Evolutionary conservation across 1,284 basidiomycete genomes (phyloP).

Genomic region (Microbotryomycetes sp.): DNA sequence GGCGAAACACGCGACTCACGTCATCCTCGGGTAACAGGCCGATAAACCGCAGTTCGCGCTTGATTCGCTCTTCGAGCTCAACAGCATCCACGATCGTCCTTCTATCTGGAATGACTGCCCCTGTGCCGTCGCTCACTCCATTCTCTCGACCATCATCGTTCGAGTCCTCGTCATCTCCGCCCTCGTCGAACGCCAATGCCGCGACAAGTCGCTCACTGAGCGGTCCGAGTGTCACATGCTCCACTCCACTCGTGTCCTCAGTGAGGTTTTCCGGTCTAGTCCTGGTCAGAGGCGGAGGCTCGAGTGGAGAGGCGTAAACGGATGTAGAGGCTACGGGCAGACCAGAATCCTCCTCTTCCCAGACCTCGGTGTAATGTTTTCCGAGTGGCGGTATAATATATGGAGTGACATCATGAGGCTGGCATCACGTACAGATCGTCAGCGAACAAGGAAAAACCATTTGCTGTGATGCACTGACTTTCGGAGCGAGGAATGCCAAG

Average conservation of each 20-base stretch:
- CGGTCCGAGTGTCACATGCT: conserved; percentile 61
- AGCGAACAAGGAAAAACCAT: too few species aligned
- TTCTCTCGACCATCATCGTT: not conserved
- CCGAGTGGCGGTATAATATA: conserved; percentile 81
- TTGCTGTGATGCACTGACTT: too few species aligned
- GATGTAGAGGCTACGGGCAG: conserved; percentile 38
- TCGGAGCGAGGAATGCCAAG: conserved; percentile 76
- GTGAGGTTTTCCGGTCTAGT: conserved; percentile 58
- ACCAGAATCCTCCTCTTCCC: conserved; percentile 80
- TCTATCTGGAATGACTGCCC: not conserved
- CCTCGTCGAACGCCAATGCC: conserved; percentile 50
- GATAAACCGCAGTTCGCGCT: conserved; percentile 48
- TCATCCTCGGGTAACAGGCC: conserved; percentile 49
- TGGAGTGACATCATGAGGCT: conserved; percentile 71
- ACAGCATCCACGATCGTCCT: conserved; percentile 40
- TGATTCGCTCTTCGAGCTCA: conserved; percentile 50
- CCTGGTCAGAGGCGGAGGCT: conserved; percentile 21
- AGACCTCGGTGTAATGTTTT: conserved; percentile 76
- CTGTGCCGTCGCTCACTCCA: not conserved
- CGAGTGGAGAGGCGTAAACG: conserved; percentile 42
- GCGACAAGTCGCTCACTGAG: conserved; percentile 56
- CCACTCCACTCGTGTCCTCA: conserved; percentile 55
- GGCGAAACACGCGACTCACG: conserved; percentile 36
- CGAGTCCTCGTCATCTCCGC: conserved; percentile 37
- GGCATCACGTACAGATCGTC: not conserved